Evolutionary conservation across 345 rosid species (phyloP).

Genomic region (Bruguiera sexangula): DNA sequence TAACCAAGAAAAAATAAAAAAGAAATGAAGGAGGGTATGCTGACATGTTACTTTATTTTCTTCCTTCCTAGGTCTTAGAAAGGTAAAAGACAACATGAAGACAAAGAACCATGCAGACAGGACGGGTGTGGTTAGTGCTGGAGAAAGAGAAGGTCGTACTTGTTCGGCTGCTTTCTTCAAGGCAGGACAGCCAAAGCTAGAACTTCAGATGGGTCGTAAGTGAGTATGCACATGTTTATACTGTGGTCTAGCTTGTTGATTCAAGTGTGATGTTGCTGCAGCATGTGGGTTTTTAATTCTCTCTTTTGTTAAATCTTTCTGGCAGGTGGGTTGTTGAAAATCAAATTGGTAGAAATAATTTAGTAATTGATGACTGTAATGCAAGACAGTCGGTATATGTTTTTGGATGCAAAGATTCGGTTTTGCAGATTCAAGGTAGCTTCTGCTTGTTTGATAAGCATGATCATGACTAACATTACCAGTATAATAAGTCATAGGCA

Average conservation of each 20-base stretch:
- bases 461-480: not conserved
- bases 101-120: slow-evolving; percentile 72
- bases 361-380: slow-evolving; percentile 89
- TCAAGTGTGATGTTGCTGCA: slow-evolving; percentile 9
- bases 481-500: not conserved
- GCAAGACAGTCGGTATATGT: slow-evolving; percentile 84
- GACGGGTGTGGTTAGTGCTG: slow-evolving; percentile 61
- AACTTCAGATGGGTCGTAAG: slow-evolving; percentile 99
- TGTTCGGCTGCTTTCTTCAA: slow-evolving; percentile 55
- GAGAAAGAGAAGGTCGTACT: slow-evolving; percentile 50
- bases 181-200: slow-evolving; percentile 83
- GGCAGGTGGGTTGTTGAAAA: slow-evolving; percentile 95
- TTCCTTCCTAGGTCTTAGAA: slow-evolving; percentile 62
- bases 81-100: slow-evolving; percentile 93
- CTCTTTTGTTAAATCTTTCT: slow-evolving; percentile 15
- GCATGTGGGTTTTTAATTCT: slow-evolving; percentile 12
- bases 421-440: slow-evolving; percentile 85
- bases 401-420: slow-evolving; percentile 96
- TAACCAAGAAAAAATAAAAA: not conserved
- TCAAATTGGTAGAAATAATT: slow-evolving; percentile 80
- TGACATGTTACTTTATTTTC: slow-evolving; percentile 14
- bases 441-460: not conserved
- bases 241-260: not conserved
- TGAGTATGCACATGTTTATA: slow-evolving; percentile 34
- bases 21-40: slow-evolving; percentile 2